Conservation (phyloP, 768 basidiomycete genomes). For the Leucosporidium creatinivorum region DNA sequence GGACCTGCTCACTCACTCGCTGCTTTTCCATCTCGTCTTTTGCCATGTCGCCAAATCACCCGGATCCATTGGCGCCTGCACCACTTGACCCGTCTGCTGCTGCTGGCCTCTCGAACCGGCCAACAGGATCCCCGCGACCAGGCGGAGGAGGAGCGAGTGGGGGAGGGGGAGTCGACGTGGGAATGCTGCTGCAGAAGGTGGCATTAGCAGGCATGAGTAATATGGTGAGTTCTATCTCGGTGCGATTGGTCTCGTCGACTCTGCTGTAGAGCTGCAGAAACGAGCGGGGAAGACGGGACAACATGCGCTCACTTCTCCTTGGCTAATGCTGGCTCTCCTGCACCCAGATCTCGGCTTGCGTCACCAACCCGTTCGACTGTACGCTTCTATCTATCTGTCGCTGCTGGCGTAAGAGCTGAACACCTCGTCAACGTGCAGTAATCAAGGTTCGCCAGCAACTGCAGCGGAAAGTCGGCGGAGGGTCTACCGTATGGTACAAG, state of each 20-base stretch:
- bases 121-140: background rate
- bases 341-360: slow-evolving; percentile 10
- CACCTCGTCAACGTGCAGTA: background rate
- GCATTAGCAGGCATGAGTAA: slow-evolving; percentile 19
- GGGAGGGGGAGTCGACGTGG: slow-evolving; percentile 1
- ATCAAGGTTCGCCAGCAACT: slow-evolving; percentile 38
- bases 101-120: background rate
- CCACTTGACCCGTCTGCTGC: slow-evolving; percentile 19
- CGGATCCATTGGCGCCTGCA: slow-evolving; percentile 11
- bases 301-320: too few species aligned
- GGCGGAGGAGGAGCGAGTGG: too few species aligned
- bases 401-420: background rate
- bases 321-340: background rate
- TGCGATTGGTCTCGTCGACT: too few species aligned
- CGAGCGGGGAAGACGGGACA: background rate
- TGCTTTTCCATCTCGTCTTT: too few species aligned
- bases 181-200: slow-evolving; percentile 14
- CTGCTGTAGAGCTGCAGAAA: background rate
- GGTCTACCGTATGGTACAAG: slow-evolving; percentile 24
- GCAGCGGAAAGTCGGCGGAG: slow-evolving; percentile 5
- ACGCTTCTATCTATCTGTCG: background rate
- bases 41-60: too few species aligned
- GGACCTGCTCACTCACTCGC: too few species aligned
- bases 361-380: slow-evolving; percentile 32
- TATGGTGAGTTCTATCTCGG: slow-evolving; percentile 1